Conservation (phyloP, 2,329 filamentous ascomycete genomes). For the Teratosphaeria nubilosa region DNA sequence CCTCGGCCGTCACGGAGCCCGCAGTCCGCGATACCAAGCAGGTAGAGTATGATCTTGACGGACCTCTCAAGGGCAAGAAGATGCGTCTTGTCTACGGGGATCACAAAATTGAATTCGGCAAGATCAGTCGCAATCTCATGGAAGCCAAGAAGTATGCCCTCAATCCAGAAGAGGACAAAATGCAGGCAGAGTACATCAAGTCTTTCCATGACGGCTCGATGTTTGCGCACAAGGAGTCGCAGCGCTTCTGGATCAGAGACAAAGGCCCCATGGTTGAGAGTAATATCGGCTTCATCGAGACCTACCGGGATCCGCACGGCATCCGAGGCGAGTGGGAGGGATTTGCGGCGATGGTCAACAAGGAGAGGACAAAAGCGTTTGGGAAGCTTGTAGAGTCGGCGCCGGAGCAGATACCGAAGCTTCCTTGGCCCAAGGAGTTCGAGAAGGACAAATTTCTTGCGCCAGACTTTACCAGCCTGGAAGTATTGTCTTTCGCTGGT, state of each 20-base stretch:
- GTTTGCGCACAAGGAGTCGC: conserved; percentile 41
- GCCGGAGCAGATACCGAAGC: conserved; percentile 70
- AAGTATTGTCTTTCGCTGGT: conserved; percentile 72
- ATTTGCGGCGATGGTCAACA: conserved; percentile 59
- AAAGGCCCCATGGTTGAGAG: conserved; percentile 42
- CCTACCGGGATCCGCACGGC: conserved; percentile 45
- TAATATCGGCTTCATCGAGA: conserved; percentile 46
- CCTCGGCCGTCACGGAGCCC: conserved; percentile 34
- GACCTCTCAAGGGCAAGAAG: conserved; percentile 34
- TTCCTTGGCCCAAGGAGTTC: conserved; percentile 81
- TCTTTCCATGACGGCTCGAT: conserved; percentile 42
- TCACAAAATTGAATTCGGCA: conserved; percentile 36
- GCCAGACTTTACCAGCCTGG: conserved; percentile 90
- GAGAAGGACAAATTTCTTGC: conserved; percentile 95
- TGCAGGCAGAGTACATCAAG: conserved; percentile 40
- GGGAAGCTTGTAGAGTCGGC: conserved; percentile 74
- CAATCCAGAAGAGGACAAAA: conserved; percentile 35
- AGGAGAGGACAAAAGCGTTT: conserved; percentile 82
- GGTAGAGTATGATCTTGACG: conserved; percentile 36
- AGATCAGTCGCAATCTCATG: conserved; percentile 35
- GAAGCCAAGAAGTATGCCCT: conserved; percentile 39
- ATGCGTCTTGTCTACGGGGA: conserved; percentile 38
- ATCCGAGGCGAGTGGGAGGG: conserved; percentile 45
- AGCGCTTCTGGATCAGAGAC: conserved; percentile 45
- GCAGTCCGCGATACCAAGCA: conserved; percentile 33